phyloP scores from a whole-genome alignment of 2,329 filamentous ascomycete genomes.

The Fusarium redolens region DNA sequence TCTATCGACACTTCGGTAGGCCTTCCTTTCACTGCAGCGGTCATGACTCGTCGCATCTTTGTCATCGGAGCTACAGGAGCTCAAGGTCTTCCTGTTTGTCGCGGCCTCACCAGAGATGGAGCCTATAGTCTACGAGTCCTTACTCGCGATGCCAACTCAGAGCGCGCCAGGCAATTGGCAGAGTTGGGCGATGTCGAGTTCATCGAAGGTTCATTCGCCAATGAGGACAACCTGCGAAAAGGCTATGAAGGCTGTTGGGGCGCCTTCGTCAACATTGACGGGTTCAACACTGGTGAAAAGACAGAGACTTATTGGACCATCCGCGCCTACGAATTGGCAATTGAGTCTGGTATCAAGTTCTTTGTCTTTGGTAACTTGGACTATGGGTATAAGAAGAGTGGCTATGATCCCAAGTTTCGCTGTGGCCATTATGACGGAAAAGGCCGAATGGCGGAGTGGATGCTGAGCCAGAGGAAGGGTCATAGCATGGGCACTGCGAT shows the following conservation, averaged over 20 bases:
- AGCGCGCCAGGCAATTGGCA: neutral
- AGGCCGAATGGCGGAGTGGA: constrained; percentile 58
- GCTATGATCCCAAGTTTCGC: constrained; percentile 58
- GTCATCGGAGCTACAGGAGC: constrained; percentile 21
- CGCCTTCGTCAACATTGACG: constrained; percentile 22
- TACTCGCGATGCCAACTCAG: constrained; percentile 1
- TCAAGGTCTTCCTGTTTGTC: constrained; percentile 17
- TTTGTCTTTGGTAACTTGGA: constrained; percentile 63
- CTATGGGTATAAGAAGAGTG: constrained; percentile 59
- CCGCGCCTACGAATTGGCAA: neutral
- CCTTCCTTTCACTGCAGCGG: accelerated
- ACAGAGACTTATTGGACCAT: constrained; percentile 26
- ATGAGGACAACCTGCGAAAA: neutral
- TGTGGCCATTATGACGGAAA: constrained; percentile 62
- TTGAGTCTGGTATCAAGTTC: constrained; percentile 47
- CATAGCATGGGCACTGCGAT: neutral
- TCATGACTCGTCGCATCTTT: constrained; percentile 2
- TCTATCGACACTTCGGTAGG: accelerated
- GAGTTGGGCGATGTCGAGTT: constrained; percentile 1
- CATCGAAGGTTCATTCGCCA: constrained; percentile 7
- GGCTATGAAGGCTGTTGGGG: constrained; percentile 2
- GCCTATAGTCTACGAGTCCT: constrained; percentile 15
- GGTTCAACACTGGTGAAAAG: constrained; percentile 26
- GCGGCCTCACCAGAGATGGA: constrained; percentile 2
- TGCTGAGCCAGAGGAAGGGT: constrained; percentile 50